A percentile compares a stretch with the other conserved stretches of the same genome.
These are phyloP conservation scores for Penicillium sp. DNA, from an alignment of 2,329 filamentous ascomycete species.

Conservation along the genomic window DNA sequence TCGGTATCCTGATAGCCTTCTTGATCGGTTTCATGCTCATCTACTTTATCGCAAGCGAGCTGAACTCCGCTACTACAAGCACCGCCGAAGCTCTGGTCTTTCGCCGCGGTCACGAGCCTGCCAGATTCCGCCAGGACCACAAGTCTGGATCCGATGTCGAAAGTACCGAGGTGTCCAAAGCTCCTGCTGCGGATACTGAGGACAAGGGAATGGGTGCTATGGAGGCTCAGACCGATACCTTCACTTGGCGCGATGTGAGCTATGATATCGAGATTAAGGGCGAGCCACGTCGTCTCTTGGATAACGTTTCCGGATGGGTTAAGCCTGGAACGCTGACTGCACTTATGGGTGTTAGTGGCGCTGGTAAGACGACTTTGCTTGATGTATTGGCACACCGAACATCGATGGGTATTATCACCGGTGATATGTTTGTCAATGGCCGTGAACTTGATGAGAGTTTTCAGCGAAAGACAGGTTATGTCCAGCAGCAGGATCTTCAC, in stretches of 20 bases:
- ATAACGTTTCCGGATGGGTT: slow-evolving; percentile 87
- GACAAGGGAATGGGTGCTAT: slow-evolving; percentile 36
- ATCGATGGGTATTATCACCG: slow-evolving; percentile 81
- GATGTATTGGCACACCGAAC: slow-evolving; percentile 80
- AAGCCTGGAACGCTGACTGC: slow-evolving; percentile 87
- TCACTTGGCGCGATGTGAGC: slow-evolving; percentile 78
- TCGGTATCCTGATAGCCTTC: slow-evolving; percentile 67
- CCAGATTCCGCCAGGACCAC: slow-evolving; percentile 5
- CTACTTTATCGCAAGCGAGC: slow-evolving; percentile 54
- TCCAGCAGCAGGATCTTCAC: slow-evolving; percentile 88
- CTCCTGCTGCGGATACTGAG: not conserved
- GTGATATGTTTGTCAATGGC: slow-evolving; percentile 79
- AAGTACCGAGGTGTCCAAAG: not conserved
- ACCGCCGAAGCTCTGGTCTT: slow-evolving; percentile 77
- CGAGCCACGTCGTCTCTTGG: slow-evolving; percentile 70
- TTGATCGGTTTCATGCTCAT: slow-evolving; percentile 58
- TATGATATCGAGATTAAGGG: slow-evolving; percentile 77
- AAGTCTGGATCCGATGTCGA: slow-evolving; percentile 51
- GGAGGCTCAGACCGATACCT: slow-evolving; percentile 67
- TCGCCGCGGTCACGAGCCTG: slow-evolving; percentile 53
- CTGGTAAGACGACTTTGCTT: slow-evolving; percentile 85
- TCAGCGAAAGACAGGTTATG: slow-evolving; percentile 46
- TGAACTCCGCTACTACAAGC: slow-evolving; percentile 63
- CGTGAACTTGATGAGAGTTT: slow-evolving; percentile 59
- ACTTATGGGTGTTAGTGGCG: slow-evolving; percentile 85